These are phyloP conservation scores for Calonectria naviculata DNA, from an alignment of 2,329 filamentous ascomycete genomes.

Conservation along the genomic window DNA sequence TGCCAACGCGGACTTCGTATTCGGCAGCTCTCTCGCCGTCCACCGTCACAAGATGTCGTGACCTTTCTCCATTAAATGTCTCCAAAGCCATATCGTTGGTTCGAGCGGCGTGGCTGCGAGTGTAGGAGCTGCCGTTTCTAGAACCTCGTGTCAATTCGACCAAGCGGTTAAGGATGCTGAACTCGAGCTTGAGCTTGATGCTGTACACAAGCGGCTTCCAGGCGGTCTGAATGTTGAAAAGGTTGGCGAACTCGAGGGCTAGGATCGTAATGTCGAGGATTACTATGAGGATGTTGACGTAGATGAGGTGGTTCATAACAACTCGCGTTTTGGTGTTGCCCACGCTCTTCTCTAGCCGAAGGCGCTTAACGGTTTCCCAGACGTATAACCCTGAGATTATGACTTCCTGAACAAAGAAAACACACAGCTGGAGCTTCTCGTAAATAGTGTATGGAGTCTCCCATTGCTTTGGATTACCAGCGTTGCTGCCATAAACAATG, in stretches of 20 bases:
- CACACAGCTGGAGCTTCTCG: constrained; percentile 65
- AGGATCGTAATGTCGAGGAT: constrained; percentile 48
- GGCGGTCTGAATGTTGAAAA: constrained; percentile 37
- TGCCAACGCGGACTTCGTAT: constrained; percentile 34
- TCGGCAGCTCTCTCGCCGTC: constrained; percentile 24
- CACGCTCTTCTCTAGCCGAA: constrained; percentile 52
- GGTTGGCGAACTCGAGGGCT: constrained; percentile 53
- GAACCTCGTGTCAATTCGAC: constrained; percentile 37
- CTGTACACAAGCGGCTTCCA: constrained; percentile 45
- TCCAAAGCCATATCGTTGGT: constrained; percentile 28
- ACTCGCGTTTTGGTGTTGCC: constrained; percentile 25
- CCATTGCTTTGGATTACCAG: constrained; percentile 35
- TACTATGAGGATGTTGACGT: constrained; percentile 55
- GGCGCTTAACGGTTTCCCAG: constrained; percentile 59
- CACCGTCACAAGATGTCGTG: constrained; percentile 4
- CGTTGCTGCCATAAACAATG: constrained; percentile 64
- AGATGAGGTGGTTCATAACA: constrained; percentile 51
- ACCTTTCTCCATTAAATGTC: constrained; percentile 29
- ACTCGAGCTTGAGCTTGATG: constrained; percentile 52
- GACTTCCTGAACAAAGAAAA: constrained; percentile 66
- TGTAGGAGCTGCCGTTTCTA: constrained; percentile 33
- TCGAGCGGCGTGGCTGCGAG: constrained; percentile 25
- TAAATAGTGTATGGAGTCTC: constrained; percentile 52
- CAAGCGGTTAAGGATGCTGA: constrained; percentile 49
- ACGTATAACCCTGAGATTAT: constrained; percentile 66